Evolutionary conservation across 108 stramenopile genomes (phyloP).

Genomic region (Stephanodiscus minutulus): DNA sequence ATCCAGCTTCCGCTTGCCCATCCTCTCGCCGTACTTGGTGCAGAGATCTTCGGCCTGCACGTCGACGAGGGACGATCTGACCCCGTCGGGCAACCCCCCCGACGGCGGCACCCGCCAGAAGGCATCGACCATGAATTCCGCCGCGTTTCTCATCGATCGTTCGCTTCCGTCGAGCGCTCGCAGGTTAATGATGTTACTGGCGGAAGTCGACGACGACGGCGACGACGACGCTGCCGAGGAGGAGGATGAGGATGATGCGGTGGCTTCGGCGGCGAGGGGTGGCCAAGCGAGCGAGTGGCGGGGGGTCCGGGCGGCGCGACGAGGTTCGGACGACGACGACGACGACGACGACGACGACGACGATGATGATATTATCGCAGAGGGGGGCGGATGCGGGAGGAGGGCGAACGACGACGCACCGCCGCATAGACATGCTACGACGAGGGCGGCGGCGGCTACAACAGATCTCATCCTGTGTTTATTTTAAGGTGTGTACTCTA

Average conservation of each 20-base stretch:
- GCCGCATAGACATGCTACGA: neutral
- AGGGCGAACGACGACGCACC: neutral
- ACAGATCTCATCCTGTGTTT: neutral
- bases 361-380: neutral
- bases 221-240: neutral
- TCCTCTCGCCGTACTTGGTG: constrained; percentile 64
- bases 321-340: too few relatives aligned
- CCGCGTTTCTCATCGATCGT: constrained; percentile 40
- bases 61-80: constrained; percentile 33
- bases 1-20: constrained; percentile 63
- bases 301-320: neutral
- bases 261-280: neutral
- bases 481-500: too few relatives aligned
- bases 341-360: neutral
- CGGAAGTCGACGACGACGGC: neutral
- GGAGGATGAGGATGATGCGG: neutral
- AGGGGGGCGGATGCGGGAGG: neutral
- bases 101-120: constrained; percentile 65
- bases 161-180: constrained; percentile 25
- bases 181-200: neutral
- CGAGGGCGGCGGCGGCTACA: neutral
- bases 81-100: constrained; percentile 8
- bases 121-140: constrained; percentile 59
- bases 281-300: neutral
- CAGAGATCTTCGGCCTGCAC: constrained; percentile 57